Conservation (phyloP, 2,329 filamentous ascomycete species). For the Verticillium albo-atrum region DNA sequence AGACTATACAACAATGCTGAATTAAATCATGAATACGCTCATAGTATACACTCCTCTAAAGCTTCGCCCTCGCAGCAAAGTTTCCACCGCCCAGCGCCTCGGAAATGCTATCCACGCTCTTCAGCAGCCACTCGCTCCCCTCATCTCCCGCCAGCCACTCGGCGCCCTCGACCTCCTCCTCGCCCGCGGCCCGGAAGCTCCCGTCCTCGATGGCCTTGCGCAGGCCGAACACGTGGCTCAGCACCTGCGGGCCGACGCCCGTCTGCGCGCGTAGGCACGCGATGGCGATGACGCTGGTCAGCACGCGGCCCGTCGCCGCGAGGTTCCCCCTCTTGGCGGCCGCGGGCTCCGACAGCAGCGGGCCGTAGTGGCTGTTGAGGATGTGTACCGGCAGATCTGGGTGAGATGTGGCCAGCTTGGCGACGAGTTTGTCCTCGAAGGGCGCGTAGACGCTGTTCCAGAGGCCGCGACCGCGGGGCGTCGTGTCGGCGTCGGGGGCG, state of each 20-base stretch:
- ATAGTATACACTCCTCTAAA: constrained; percentile 10
- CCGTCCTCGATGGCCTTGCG: constrained; percentile 72
- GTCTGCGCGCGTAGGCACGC: constrained; percentile 73
- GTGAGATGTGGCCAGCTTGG: constrained; percentile 69
- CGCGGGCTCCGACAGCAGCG: constrained; percentile 65
- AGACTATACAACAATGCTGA: too few relatives aligned
- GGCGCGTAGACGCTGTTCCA: constrained; percentile 78
- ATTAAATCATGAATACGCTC: too few relatives aligned
- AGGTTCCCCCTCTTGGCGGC: constrained; percentile 34
- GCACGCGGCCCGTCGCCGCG: constrained; percentile 58
- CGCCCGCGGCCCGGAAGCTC: constrained; percentile 33
- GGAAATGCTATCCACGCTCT: constrained; percentile 37
- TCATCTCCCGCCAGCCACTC: constrained; percentile 41
- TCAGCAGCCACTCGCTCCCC: constrained; percentile 42
- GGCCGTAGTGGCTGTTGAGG: constrained; percentile 68
- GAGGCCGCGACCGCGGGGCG: constrained; percentile 60
- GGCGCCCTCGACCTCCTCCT: constrained; percentile 24
- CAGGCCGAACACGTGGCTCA: constrained; percentile 77
- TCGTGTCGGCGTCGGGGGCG: constrained; percentile 42
- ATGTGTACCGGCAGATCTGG: constrained; percentile 81
- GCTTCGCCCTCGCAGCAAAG: constrained; percentile 27
- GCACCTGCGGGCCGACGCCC: constrained; percentile 76
- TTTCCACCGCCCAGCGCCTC: constrained; percentile 39
- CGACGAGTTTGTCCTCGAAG: constrained; percentile 66
- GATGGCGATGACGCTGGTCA: constrained; percentile 71